These are phyloP conservation scores for Fraxinus platypoda DNA, from an alignment of 305 asterid species.

Conservation along the genomic window DNA sequence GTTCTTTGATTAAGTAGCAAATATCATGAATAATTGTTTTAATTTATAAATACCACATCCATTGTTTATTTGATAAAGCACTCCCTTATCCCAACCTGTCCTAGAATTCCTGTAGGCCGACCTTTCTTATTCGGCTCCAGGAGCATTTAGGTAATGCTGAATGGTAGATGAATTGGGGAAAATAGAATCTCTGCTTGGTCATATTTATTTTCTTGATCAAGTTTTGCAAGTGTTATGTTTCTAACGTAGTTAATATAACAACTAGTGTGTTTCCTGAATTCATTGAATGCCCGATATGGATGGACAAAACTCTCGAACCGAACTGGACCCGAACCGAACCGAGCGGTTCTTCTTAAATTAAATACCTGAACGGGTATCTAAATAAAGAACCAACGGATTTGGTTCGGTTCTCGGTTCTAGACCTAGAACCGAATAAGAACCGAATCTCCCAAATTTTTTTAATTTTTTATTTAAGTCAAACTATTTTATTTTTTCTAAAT, in stretches of 20 bases:
- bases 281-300: too few species aligned
- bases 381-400: too few species aligned
- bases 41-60: neutral
- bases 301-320: too few species aligned
- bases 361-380: too few species aligned
- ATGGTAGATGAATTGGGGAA: neutral
- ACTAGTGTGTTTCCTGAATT: neutral
- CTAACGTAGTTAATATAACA: neutral
- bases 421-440: too few species aligned
- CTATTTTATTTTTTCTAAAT: too few species aligned
- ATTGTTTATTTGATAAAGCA: neutral
- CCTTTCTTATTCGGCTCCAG: slow-evolving; percentile 1
- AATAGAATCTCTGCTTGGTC: neutral
- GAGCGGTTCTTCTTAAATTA: too few species aligned
- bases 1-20: neutral
- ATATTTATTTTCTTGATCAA: neutral
- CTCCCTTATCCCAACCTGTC: neutral
- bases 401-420: too few species aligned
- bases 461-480: too few species aligned
- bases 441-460: too few species aligned
- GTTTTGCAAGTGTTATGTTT: neutral
- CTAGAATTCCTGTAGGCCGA: neutral
- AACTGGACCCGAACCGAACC: too few species aligned
- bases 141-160: neutral
- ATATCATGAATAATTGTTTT: neutral